Evolutionary conservation across 129 eudicot species (phyloP).

Genomic region (Oenanthe sinensis): DNA sequence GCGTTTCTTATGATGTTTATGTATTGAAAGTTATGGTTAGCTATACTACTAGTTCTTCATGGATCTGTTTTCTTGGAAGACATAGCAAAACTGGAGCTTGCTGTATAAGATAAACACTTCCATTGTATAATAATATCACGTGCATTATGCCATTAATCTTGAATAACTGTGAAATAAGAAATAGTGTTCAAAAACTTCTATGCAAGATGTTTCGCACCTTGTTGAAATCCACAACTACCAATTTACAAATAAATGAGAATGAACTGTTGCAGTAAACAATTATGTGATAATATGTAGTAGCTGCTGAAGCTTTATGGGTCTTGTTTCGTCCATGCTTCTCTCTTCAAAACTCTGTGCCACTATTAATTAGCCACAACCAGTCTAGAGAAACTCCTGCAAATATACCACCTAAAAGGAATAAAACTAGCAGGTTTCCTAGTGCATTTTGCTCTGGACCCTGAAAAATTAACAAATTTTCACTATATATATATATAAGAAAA

Average conservation of each 20-base stretch:
- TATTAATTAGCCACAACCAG: slow-evolving; percentile 77
- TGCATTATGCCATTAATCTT: background rate
- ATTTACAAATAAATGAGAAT: background rate
- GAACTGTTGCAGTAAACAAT: background rate
- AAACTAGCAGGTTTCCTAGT: slow-evolving; percentile 53
- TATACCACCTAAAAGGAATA: slow-evolving; percentile 52
- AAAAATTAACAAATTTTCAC: background rate
- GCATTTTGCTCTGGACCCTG: slow-evolving; percentile 91
- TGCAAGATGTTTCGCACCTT: background rate
- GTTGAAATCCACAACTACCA: background rate
- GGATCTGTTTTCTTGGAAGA: background rate
- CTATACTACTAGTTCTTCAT: background rate
- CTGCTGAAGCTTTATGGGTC: background rate
- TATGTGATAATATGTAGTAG: background rate
- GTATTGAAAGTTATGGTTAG: background rate
- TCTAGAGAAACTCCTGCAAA: slow-evolving; percentile 51
- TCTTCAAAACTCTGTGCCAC: background rate
- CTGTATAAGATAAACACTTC: background rate
- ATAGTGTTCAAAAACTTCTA: background rate
- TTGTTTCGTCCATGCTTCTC: background rate
- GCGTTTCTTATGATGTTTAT: too few relatives aligned
- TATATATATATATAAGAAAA: background rate
- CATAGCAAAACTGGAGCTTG: background rate
- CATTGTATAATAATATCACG: background rate
- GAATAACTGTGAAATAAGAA: background rate